Percentiles rank a stretch among this genome's conserved stretches.
Conservation (phyloP, 2,329 filamentous ascomycete genomes). For the Parascedosporium putredinis region DNA sequence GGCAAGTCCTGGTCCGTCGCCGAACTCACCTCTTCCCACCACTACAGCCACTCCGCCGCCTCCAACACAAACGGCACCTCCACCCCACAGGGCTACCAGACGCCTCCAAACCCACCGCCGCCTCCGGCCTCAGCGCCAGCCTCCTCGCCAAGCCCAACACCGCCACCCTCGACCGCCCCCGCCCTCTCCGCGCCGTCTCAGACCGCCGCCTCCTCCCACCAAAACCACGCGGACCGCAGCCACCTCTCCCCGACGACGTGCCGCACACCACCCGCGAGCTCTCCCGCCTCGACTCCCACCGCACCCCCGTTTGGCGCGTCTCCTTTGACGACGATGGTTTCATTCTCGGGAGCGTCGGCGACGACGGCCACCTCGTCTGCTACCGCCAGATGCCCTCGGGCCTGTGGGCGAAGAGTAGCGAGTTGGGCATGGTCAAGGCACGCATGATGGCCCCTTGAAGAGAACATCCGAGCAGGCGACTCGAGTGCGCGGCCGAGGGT, state of each 20-base stretch:
- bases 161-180: conserved; percentile 8
- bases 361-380: conserved; percentile 58
- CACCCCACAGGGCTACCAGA: conserved; percentile 20
- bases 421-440: conserved; percentile 47
- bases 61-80: conserved; percentile 13
- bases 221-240: background rate
- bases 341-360: conserved; percentile 64
- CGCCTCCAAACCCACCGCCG: conserved; percentile 20
- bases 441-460: conserved; percentile 33
- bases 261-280: conserved; percentile 53
- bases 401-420: conserved; percentile 48
- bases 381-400: conserved; percentile 51
- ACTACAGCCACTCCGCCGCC: conserved; percentile 19
- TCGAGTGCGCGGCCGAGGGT: too few relatives aligned
- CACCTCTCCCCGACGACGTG: conserved; percentile 26
- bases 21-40: conserved; percentile 22
- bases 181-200: conserved; percentile 20
- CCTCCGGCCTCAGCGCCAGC: conserved; percentile 9
- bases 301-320: conserved; percentile 65
- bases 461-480: too few relatives aligned
- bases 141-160: conserved; percentile 13
- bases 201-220: conserved; percentile 25
- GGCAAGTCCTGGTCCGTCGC: conserved; percentile 39
- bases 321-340: conserved; percentile 62
- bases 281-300: conserved; percentile 55